These are phyloP conservation scores for Dryadomyces sulphureus DNA, from an alignment of 2,329 filamentous ascomycete species.

Conservation along the genomic window DNA sequence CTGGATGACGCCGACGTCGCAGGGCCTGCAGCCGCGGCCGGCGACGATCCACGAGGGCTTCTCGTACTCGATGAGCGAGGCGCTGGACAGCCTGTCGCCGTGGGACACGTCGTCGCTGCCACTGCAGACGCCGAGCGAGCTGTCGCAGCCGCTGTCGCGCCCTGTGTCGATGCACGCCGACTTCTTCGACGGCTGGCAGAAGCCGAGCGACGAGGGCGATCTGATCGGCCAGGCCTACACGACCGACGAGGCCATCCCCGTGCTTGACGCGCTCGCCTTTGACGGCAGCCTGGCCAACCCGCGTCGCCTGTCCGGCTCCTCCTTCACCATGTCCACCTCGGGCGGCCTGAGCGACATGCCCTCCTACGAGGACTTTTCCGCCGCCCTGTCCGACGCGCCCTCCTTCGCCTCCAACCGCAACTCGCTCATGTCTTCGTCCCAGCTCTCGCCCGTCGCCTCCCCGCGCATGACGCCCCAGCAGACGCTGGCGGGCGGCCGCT, in stretches of 20 bases:
- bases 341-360: slow-evolving; percentile 52
- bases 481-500: slow-evolving; percentile 33
- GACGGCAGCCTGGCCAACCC: slow-evolving; percentile 37
- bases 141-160: slow-evolving; percentile 25
- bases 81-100: slow-evolving; percentile 34
- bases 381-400: slow-evolving; percentile 49
- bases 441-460: slow-evolving; percentile 59
- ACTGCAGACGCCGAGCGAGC: slow-evolving; percentile 31
- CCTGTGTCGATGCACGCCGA: not conserved
- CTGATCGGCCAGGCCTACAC: slow-evolving; percentile 47
- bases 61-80: slow-evolving; percentile 41
- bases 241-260: slow-evolving; percentile 46
- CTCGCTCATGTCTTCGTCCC: slow-evolving; percentile 55
- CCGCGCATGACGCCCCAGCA: slow-evolving; percentile 50
- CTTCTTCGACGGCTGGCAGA: slow-evolving; percentile 33
- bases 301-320: slow-evolving; percentile 56
- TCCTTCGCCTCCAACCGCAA: slow-evolving; percentile 53
- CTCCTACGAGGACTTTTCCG: slow-evolving; percentile 57
- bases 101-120: slow-evolving; percentile 43
- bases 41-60: slow-evolving; percentile 48
- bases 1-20: slow-evolving; percentile 41
- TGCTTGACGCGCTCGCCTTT: slow-evolving; percentile 38
- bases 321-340: slow-evolving; percentile 56
- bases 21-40: slow-evolving; percentile 35
- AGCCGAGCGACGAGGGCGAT: slow-evolving; percentile 42